phyloP scores from a whole-genome alignment of 192 early-diverging fungal genomes.

The Coemansia furcata region DNA sequence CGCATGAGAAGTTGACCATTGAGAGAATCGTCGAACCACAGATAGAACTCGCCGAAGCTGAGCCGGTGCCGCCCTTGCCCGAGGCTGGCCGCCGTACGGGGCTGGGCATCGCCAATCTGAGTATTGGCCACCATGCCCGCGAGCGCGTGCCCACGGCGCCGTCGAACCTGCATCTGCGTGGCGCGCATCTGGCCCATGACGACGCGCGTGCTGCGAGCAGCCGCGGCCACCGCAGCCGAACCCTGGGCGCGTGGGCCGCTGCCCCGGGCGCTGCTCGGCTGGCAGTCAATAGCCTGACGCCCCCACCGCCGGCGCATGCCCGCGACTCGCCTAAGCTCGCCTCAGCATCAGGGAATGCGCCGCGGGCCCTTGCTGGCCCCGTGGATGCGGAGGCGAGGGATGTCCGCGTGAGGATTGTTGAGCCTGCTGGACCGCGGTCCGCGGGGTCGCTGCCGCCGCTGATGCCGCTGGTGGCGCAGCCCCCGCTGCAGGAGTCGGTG shows the following conservation, averaged over 20 bases:
- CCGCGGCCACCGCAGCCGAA: conserved; percentile 10
- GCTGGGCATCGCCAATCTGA: conserved; percentile 20
- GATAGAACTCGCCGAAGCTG: neutral
- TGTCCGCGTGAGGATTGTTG: neutral
- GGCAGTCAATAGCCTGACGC: conserved; percentile 1
- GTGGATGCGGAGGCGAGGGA: neutral
- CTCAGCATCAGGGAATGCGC: neutral
- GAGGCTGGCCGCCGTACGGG: conserved; percentile 1
- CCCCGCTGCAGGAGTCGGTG: conserved; percentile 21
- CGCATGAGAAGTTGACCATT: conserved; percentile 13
- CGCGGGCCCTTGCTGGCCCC: neutral
- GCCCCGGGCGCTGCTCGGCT: conserved; percentile 6
- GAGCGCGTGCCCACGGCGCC: neutral
- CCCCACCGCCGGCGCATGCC: conserved; percentile 16
- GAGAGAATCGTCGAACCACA: neutral
- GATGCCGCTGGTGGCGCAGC: neutral
- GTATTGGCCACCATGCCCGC: neutral
- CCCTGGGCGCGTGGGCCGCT: conserved; percentile 14
- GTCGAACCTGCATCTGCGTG: neutral
- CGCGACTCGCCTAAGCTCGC: conserved; percentile 11
- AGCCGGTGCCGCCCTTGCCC: neutral
- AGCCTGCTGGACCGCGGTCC: neutral
- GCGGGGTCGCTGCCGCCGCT: neutral
- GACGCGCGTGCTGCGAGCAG: neutral
- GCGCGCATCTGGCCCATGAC: neutral